Base-by-base conservation (phyloP, 2,329 filamentous ascomycete genomes). In the Neodidymelliopsis sp. region DNA sequence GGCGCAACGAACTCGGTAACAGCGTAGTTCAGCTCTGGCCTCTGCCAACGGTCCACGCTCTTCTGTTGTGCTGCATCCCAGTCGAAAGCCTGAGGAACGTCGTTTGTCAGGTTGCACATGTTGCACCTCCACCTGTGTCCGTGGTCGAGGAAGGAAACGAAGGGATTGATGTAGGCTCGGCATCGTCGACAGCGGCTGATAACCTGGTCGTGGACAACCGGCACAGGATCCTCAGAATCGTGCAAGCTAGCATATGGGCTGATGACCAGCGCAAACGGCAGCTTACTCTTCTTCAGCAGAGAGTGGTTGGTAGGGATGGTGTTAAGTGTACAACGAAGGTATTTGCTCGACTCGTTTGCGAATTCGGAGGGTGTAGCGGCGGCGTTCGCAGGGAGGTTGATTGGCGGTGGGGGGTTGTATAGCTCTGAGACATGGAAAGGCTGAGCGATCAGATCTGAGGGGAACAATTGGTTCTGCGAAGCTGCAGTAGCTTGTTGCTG, bases 91-190 rank as follows among this genome's bases (percentile, higher is more conserved):
- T 99, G 94, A n/a, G 94, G 94, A 28, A 97, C 93, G 65, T 99
- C 94, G 72, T 99, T 99, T 62, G 92, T 97, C 58, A 99, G 81
- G 74, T 96, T 97, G 75, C 94, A 99, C 92, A 99, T 97, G 77
- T 99, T 99, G 79, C 94, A 99, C 68, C 93, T 88, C 94, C 94
- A 99, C 69, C 94, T 85, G 76, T 99, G 94, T 35, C 94, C 94
- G 69, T 97, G 91, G 66, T 99, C 94, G 53, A 99, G 79, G 77
- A 99, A 99, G 35, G 90, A 60, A 16, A 58, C 52, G 27, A 49
- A 41, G 24, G 42, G 42, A 12, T 48, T 47, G 35, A 53, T 52
- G 74, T 97, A 97, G 46, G 93, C 94, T 63, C 94, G 84, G 77
- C 94, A 99, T 75, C 94, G 87, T 74, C 94, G 85, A 80, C 94